Evolutionary conservation across 2,329 filamentous ascomycete species (phyloP).

Genomic region (Xylariales sp.): DNA sequence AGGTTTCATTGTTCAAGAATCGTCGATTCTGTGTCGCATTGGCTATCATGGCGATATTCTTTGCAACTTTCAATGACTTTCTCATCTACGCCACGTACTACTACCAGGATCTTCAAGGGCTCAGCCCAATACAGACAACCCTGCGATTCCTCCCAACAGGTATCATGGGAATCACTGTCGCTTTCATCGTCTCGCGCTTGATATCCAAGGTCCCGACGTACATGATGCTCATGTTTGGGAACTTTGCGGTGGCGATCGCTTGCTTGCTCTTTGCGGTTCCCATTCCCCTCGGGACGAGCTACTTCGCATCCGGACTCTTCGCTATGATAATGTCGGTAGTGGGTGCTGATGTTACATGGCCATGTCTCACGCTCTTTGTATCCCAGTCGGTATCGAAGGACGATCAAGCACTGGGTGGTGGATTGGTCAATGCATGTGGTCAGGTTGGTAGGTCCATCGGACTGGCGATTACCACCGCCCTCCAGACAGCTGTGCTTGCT

Average conservation of each 20-base stretch:
- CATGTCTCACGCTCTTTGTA: constrained; percentile 61
- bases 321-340: constrained; percentile 63
- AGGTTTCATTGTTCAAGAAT: constrained; percentile 59
- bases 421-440: constrained; percentile 62
- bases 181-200: constrained; percentile 50
- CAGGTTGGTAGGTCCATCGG: constrained; percentile 64
- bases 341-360: constrained; percentile 64
- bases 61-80: constrained; percentile 64
- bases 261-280: constrained; percentile 60
- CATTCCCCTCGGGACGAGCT: constrained; percentile 54
- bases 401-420: constrained; percentile 65
- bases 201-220: constrained; percentile 54
- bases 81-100: constrained; percentile 66
- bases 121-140: constrained; percentile 61
- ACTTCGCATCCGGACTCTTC: constrained; percentile 63
- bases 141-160: constrained; percentile 66
- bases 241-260: constrained; percentile 48
- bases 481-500: constrained; percentile 60
- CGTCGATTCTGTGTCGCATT: constrained; percentile 58
- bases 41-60: constrained; percentile 63
- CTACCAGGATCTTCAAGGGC: constrained; percentile 63
- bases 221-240: constrained; percentile 54
- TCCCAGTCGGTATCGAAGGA: constrained; percentile 56
- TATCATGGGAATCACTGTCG: constrained; percentile 53
- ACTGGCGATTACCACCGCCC: constrained; percentile 59